Conservation (phyloP, 495 filamentous ascomycete genomes). For the Neurospora sp. region DNA sequence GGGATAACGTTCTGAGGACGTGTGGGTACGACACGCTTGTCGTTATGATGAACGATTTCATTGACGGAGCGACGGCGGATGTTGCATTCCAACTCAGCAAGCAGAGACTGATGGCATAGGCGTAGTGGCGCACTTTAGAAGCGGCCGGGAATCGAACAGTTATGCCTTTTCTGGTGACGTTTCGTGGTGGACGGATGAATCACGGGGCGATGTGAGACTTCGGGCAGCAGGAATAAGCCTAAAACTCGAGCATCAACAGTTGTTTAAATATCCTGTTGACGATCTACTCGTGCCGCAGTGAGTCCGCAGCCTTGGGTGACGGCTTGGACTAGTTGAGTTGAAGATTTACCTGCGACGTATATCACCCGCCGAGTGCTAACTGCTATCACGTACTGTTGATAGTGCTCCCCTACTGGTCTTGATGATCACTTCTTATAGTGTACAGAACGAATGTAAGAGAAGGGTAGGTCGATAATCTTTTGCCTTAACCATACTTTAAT, state of each 20-base stretch:
- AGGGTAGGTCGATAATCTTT: not conserved
- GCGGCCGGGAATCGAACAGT: not conserved
- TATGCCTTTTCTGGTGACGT: not conserved
- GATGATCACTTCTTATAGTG: not conserved
- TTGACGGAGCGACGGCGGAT: constrained; percentile 44
- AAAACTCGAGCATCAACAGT: not conserved
- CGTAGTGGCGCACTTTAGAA: not conserved
- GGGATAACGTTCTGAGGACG: constrained; percentile 26
- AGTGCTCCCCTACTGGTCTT: not conserved
- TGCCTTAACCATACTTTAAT: not conserved
- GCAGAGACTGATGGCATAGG: constrained; percentile 21
- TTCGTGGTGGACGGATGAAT: not conserved
- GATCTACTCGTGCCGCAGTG: not conserved
- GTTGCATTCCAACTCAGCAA: constrained; percentile 33
- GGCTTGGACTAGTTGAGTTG: not conserved
- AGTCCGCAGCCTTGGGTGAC: not conserved
- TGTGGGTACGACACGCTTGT: constrained; percentile 30
- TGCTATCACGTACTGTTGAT: not conserved
- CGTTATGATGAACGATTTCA: constrained; percentile 46
- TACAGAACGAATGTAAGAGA: not conserved
- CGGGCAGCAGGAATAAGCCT: not conserved
- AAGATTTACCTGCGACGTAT: not conserved
- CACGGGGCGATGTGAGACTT: not conserved
- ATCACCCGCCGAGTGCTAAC: not conserved
- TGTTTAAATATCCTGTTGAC: not conserved